These are phyloP conservation scores for Tubosaeta sp. DNA, from an alignment of 768 basidiomycete species.

Conservation along the genomic window DNA sequence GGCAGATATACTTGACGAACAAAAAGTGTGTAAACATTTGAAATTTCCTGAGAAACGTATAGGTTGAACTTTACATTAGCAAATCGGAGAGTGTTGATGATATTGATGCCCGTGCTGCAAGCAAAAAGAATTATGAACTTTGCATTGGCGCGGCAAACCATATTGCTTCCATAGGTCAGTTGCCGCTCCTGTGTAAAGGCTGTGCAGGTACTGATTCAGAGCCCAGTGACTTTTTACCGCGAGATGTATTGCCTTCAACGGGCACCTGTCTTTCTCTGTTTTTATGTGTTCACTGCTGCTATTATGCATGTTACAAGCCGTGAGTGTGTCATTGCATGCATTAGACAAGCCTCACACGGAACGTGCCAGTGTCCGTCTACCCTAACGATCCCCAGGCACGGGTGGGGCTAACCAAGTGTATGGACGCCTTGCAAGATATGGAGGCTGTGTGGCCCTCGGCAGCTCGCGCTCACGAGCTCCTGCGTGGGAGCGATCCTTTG, in stretches of 20 bases:
- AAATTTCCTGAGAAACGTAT: background rate
- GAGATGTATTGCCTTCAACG: slow-evolving; percentile 59
- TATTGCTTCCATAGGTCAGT: slow-evolving; percentile 63
- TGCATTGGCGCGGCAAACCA: slow-evolving; percentile 77
- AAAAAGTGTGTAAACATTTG: slow-evolving; percentile 35
- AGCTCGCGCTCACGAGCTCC: slow-evolving; percentile 65
- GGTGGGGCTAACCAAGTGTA: slow-evolving; percentile 59
- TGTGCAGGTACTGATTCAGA: background rate
- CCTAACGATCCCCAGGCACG: slow-evolving; percentile 68
- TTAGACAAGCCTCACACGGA: slow-evolving; percentile 1
- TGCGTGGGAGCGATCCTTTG: slow-evolving; percentile 53
- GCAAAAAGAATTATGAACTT: slow-evolving; percentile 66
- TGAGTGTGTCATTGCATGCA: slow-evolving; percentile 35
- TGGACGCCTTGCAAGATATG: slow-evolving; percentile 63
- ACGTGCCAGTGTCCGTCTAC: slow-evolving; percentile 51
- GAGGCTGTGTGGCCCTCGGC: slow-evolving; percentile 74
- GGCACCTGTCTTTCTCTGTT: slow-evolving; percentile 67
- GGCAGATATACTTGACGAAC: slow-evolving; percentile 25
- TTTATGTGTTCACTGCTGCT: slow-evolving; percentile 75
- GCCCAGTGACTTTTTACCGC: slow-evolving; percentile 52
- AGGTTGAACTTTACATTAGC: slow-evolving; percentile 9
- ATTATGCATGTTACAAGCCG: slow-evolving; percentile 75
- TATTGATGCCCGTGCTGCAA: slow-evolving; percentile 46
- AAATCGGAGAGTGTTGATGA: slow-evolving; percentile 46
- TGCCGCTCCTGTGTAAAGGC: background rate